Evolutionary conservation across 192 early-diverging fungal genomes (phyloP), one percentile per base, ranked within the genome.

Genomic region (Coemansia pectinata): DNA sequence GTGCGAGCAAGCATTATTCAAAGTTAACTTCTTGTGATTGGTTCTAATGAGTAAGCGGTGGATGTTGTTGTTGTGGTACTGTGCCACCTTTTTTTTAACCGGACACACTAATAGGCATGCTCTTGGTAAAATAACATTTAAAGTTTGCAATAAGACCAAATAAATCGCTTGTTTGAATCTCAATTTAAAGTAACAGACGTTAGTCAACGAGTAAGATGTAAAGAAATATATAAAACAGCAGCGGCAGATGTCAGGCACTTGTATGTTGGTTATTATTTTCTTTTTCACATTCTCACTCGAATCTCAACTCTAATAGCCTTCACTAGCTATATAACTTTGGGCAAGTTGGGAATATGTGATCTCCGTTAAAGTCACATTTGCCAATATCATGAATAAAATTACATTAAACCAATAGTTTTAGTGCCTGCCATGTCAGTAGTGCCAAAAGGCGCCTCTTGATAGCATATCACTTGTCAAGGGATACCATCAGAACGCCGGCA

Each of bases 401-500:
- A 45, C 42, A 45, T 45, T 45, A 45, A 17, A 45, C 5, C 42
- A 45, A 45, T 45, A 45, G 4, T 5, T 45, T 4, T 45, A 45
- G 42, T 17, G 42, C 0, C 42, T 45, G 42, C 42, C 3, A 17
- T 45, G 42, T 45, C 14, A 45, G 17, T 1, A 17, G 17, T 45
- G 42, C 15, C 5, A 17, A 19, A 0, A 45, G 14, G 17, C 12
- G 42, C 34, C 34, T 36, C 34, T 42, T 19, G 6, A 1, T 19
- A 48, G 9, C 8, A 10, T 48, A 29, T 55, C 45, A 65, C 27
- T 72, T 41, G 31, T 66, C 72, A 12, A 74, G 65, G 23, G 66
- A 62, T 7, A 74, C 72, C 72, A 74, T 74, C 14, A 74, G 50
- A 11, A 74, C 67, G 17, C 72, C 72, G 2, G 66, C 72, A 21